Base-by-base conservation (phyloP, 495 filamentous ascomycete species). In the Amphirosellinia nigrospora region DNA sequence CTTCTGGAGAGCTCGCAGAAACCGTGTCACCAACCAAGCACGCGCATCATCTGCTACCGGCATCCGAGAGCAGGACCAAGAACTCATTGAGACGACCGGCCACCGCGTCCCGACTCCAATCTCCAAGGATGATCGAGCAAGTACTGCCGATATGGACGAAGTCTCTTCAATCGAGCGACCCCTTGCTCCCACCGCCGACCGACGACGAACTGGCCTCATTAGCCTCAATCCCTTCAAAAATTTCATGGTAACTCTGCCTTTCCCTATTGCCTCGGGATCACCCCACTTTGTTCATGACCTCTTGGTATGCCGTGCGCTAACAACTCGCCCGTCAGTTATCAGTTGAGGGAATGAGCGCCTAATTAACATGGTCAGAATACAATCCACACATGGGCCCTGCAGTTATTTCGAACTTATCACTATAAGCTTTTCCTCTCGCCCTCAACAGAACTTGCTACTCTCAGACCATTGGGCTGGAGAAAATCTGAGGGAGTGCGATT, bases 1-100 rank as follows among this genome's bases (percentile, higher is more conserved):
- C 70, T 61, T 74, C 69, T 76, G 75, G 74, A 72, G 75, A 38
- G 62, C 73, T 36, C 75, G 75, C 60, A 72, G 70, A 66, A 70
- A 70, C n/a, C 70, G 70, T 19, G 52, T 32, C 32, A 69, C 45
- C 68, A 68, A 69, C 52, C 45, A 55, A 23, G 41, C 50, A 26
- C 70, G 69, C 10, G 7, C 66, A 43, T 43, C 67, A 7, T 60
- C 72, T 23, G 45, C 64, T 19, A 38, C 56, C 1, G 39, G 64
- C 23, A 48, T 23, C 4, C 30, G 63, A 6, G 66, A 13, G 5
- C 58, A 70, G 38, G 52, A 58, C 32, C 64, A 68, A 41, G 71
- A 71, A 26, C 55, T 69, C 52, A 38, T 58, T 32, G 68, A 32
- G n/a, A 30, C 53, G 4, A 64, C 34, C 32, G 61, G 64, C 10